These are phyloP conservation scores for Leccinum imitatum DNA, from an alignment of 768 basidiomycete species.

Conservation along the genomic window DNA sequence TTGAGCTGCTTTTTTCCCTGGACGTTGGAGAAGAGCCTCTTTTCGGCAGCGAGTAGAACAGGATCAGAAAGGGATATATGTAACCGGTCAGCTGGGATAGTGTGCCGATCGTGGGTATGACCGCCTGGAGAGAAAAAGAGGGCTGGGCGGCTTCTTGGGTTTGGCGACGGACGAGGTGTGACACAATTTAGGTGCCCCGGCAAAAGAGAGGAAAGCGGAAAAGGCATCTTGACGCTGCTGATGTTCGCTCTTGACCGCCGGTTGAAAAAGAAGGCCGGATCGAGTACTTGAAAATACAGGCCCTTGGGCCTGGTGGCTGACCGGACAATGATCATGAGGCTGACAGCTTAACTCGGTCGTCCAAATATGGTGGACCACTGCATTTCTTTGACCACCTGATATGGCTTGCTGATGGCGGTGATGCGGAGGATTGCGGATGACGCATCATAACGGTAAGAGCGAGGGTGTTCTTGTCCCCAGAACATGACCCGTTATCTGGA, in stretches of 20 bases:
- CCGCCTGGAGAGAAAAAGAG: constrained; percentile 17
- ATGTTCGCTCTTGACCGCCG: constrained; percentile 2
- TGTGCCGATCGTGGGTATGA: constrained; percentile 11
- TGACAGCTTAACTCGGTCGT: constrained; percentile 4
- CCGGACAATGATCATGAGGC: constrained; percentile 6
- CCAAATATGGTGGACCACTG: neutral
- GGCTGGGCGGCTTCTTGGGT: neutral
- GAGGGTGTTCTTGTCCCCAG: neutral
- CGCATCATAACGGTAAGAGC: neutral
- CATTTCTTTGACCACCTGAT: neutral
- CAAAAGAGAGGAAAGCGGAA: constrained; percentile 4
- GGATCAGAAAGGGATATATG: constrained; percentile 25
- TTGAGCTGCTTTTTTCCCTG: neutral
- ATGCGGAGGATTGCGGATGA: neutral
- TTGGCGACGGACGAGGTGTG: constrained; percentile 1
- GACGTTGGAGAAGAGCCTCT: constrained; percentile 2
- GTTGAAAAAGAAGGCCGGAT: neutral
- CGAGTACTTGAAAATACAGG: too few species aligned
- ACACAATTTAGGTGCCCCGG: neutral
- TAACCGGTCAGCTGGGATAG: constrained; percentile 16
- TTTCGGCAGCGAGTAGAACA: constrained; percentile 22
- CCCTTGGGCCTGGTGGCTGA: constrained; percentile 10
- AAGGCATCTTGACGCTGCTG: constrained; percentile 15
- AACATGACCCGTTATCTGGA: neutral
- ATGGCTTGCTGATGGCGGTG: neutral